These are phyloP conservation scores for Talaromyces sp. DNA, from an alignment of 2,329 filamentous ascomycete species.

Conservation along the genomic window DNA sequence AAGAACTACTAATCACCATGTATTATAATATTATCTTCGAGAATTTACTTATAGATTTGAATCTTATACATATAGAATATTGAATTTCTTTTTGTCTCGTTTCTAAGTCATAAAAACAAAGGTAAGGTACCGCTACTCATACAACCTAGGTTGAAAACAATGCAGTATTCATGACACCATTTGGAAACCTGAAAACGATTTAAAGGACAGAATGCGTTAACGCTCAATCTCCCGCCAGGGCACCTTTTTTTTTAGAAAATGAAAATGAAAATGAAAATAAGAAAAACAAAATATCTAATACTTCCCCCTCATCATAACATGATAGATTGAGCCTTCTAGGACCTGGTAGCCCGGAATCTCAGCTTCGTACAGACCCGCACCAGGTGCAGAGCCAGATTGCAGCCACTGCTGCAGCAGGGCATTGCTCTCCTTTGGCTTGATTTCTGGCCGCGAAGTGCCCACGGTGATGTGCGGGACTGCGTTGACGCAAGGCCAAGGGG, in stretches of 20 bases:
- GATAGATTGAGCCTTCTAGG: slow-evolving; percentile 51
- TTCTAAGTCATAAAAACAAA: too few relatives aligned
- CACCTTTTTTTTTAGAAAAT: neutral
- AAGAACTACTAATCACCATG: neutral
- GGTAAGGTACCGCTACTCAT: neutral
- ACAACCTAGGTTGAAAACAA: neutral
- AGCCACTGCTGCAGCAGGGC: slow-evolving; percentile 73
- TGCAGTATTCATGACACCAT: neutral
- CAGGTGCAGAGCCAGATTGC: slow-evolving; percentile 47
- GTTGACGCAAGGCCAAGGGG: slow-evolving; percentile 67
- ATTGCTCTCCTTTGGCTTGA: slow-evolving; percentile 96
- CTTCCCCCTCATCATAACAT: slow-evolving; percentile 36
- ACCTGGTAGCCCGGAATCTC: slow-evolving; percentile 51
- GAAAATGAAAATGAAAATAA: neutral
- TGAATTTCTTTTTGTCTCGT: neutral
- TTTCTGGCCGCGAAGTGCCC: slow-evolving; percentile 65
- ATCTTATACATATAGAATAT: neutral
- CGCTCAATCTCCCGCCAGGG: neutral
- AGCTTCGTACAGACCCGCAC: slow-evolving; percentile 51
- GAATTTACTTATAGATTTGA: neutral
- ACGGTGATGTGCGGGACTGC: slow-evolving; percentile 80
- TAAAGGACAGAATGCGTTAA: neutral
- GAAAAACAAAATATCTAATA: neutral
- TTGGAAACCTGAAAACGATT: neutral
- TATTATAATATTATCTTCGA: neutral